Evolutionary conservation across 768 basidiomycete genomes (phyloP).

Genomic region (Boletus sp.): DNA sequence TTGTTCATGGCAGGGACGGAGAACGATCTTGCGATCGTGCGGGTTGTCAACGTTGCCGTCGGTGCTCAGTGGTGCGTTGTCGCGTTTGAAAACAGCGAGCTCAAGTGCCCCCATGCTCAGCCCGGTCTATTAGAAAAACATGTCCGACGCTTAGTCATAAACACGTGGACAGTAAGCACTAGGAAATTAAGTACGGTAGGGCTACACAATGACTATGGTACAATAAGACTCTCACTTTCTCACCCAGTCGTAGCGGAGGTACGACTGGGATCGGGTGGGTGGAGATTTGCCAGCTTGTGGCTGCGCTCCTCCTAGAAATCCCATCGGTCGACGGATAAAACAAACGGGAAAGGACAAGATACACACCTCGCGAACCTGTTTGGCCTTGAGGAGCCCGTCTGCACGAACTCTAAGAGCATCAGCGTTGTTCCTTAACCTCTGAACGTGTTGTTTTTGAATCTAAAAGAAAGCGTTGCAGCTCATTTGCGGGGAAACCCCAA

Average conservation of each 20-base stretch:
- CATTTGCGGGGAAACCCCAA: background rate
- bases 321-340: background rate
- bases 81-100: conserved; percentile 25
- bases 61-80: conserved; percentile 10
- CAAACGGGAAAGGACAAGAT: background rate
- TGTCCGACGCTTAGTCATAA: conserved; percentile 27
- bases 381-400: conserved; percentile 20
- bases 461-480: background rate
- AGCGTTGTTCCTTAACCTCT: conserved; percentile 15
- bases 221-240: no score
- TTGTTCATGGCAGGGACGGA: conserved; percentile 61
- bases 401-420: conserved; percentile 17
- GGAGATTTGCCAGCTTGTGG: conserved; percentile 14
- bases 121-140: conserved; percentile 9
- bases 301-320: conserved; percentile 18
- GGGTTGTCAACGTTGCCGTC: conserved; percentile 5
- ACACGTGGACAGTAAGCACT: background rate
- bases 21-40: conserved; percentile 11
- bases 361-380: conserved; percentile 24
- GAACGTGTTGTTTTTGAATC: conserved; percentile 26
- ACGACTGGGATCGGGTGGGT: background rate
- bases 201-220: no score
- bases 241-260: background rate
- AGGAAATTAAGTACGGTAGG: no score
- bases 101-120: conserved; percentile 1